These are phyloP conservation scores for Alternaria panax DNA, from an alignment of 2,329 filamentous ascomycete species.

Conservation along the genomic window DNA sequence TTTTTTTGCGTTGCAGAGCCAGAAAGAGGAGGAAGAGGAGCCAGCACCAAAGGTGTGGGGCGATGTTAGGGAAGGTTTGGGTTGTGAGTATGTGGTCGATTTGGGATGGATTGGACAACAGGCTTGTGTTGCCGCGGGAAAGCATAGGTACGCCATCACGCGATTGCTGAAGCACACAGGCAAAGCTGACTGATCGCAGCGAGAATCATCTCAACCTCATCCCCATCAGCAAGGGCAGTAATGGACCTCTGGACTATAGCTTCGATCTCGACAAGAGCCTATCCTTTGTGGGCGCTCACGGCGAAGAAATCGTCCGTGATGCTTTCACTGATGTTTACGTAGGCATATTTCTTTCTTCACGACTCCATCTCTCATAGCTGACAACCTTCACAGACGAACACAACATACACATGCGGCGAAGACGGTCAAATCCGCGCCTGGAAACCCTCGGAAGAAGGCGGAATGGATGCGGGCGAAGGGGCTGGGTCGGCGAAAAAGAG, in stretches of 20 bases:
- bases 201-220: slow-evolving; percentile 40
- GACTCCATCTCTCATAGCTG: background rate
- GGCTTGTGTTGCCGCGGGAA: slow-evolving; percentile 70
- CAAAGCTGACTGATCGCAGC: slow-evolving; percentile 22
- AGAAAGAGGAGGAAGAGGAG: slow-evolving; percentile 64
- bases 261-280: slow-evolving; percentile 36
- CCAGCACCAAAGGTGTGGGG: slow-evolving; percentile 63
- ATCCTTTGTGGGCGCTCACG: slow-evolving; percentile 54
- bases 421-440: slow-evolving; percentile 57
- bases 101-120: slow-evolving; percentile 68
- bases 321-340: slow-evolving; percentile 51
- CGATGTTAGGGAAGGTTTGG: slow-evolving; percentile 70
- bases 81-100: slow-evolving; percentile 77
- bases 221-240: slow-evolving; percentile 33
- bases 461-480: slow-evolving; percentile 39
- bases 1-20: slow-evolving; percentile 73
- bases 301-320: slow-evolving; percentile 58
- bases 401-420: slow-evolving; percentile 59
- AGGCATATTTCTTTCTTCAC: slow-evolving; percentile 13
- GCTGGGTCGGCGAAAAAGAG: slow-evolving; percentile 28
- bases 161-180: background rate
- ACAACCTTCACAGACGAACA: slow-evolving; percentile 35
- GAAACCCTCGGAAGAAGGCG: slow-evolving; percentile 36
- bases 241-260: slow-evolving; percentile 39
- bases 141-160: slow-evolving; percentile 63